Conservation (phyloP, 345 rosid species). For the Sonneratia alba region DNA sequence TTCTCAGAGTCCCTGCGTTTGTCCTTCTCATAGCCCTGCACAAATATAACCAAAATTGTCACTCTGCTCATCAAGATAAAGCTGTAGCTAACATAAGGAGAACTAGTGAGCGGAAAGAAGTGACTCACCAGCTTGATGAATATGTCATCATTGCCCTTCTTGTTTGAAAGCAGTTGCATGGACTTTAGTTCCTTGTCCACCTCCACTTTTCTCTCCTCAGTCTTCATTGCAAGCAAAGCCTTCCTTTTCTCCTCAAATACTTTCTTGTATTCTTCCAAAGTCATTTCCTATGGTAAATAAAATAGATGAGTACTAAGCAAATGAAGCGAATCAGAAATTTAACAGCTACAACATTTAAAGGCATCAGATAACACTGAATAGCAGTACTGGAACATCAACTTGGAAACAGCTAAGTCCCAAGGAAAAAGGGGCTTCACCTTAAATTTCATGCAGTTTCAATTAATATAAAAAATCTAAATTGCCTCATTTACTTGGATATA, state of each 20-base stretch:
- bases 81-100: background rate
- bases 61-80: background rate
- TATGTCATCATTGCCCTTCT: slow-evolving; percentile 70
- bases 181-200: slow-evolving; percentile 53
- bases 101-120: background rate
- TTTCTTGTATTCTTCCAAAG: slow-evolving; percentile 91
- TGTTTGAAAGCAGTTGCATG: slow-evolving; percentile 82
- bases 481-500: background rate
- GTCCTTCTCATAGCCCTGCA: slow-evolving; percentile 90
- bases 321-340: background rate
- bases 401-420: background rate
- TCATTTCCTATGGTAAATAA: slow-evolving; percentile 61
- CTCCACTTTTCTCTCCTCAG: slow-evolving; percentile 82
- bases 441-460: background rate
- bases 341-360: background rate
- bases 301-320: background rate
- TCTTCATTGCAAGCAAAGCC: slow-evolving; percentile 46
- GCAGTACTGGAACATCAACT: no score
- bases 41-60: slow-evolving; percentile 3
- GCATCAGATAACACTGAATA: background rate
- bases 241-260: slow-evolving; percentile 77
- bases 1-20: slow-evolving; percentile 80
- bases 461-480: background rate
- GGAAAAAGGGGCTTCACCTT: background rate
- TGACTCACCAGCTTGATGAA: slow-evolving; percentile 76